Base-by-base conservation (phyloP, 768 basidiomycete species). In the Hysterangium stoloniferum region DNA sequence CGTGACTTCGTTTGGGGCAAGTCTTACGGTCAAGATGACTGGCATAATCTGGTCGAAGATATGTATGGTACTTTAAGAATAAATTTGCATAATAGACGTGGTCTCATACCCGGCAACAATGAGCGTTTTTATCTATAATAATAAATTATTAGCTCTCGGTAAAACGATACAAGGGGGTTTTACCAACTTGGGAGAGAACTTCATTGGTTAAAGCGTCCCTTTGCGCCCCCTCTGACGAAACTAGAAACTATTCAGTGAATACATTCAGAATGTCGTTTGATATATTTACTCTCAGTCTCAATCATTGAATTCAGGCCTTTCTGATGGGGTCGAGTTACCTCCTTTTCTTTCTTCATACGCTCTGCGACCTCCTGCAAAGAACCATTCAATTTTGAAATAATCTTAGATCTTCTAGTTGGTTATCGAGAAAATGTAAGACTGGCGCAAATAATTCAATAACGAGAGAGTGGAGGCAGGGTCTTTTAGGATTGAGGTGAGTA, bases 371-470 rank as follows among this genome's bases (percentile, higher is more conserved):
- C 53, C 7, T 66, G 62, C 4, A 74, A 74, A 35, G 77, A 74
- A n/a, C 64, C 59, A 54, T 75, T 78, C 13, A 77, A 73, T 52
- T 66, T 66, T 52, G 71, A 69, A 46, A 82, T 78, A 72, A 80
- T 76, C 48, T 72, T 63, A 9, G 78, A 78, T 58, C 80, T 80
- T 62, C 74, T 71, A 4, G 80, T 78, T 11, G 71, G 72, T 70
- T 69, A 12, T 80, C 58, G 40, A 82, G 71, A 35, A 75, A 69
- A 2, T 80, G 80, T 22, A 76, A 71, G 13, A 78, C 61, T 78
- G 77, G 80, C 50, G 82, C 80, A 22, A 82, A 65, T 32, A 81
- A 76, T 33, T 78, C 74, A 11, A 54, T 52, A 70, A 80, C 80
- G 56, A 80, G 80, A 59, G 81, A 80, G 4, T 77, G 77, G 43